Evolutionary conservation across 192 early-diverging fungal species (phyloP), one percentile per base, ranked within the genome.

Genomic region (Podila verticillata): DNA sequence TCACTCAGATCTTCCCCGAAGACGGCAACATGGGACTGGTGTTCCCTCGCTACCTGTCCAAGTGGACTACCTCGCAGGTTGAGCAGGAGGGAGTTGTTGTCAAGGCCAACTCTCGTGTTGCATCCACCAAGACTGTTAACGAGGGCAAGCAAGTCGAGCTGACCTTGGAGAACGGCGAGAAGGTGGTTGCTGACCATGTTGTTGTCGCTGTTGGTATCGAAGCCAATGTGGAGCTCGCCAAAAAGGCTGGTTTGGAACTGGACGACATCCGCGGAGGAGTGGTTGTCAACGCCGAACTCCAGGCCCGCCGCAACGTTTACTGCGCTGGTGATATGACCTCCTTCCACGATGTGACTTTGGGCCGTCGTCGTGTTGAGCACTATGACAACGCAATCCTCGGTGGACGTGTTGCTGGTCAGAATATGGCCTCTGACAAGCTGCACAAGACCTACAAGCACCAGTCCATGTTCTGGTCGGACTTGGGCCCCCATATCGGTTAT

Each of bases 321-420:
- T 87, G 75, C 65, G 91, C 91, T 35, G 91, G 91, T 49, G 89
- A 92, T 70, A 88, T 88, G 68, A 85, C 84, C 20, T 88, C 87
- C 4, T 92, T 86, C 87, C 87, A 92, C 59, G 91, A 92, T 72
- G 74, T 87, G 20, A 86, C 86, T 5, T 75, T 92, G 10, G 89
- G 91, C 32, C 88, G 91, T 51, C 89, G 91, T 39, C 88, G 89
- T 63, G 84, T 89, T 32, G 89, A 92, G 80, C 91, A 92, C 66
- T 88, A 92, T 48, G 91, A 92, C 58, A 84, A 81, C 59, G 91
- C 91, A 26, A 87, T 89, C 35, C 70, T 86, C 9, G 86, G 83
- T 64, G 91, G 91, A n/a, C 82, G 86, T 63, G 77, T 84, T 44
- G 91, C 88, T 60, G 91, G 89, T 54, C 81, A 85, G 69, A 90